A percentile compares a stretch with the other conserved stretches of the same genome.
phyloP scores from a whole-genome alignment of 208 protist genomes.

The Leptomonas pyrrhocoris region DNA sequence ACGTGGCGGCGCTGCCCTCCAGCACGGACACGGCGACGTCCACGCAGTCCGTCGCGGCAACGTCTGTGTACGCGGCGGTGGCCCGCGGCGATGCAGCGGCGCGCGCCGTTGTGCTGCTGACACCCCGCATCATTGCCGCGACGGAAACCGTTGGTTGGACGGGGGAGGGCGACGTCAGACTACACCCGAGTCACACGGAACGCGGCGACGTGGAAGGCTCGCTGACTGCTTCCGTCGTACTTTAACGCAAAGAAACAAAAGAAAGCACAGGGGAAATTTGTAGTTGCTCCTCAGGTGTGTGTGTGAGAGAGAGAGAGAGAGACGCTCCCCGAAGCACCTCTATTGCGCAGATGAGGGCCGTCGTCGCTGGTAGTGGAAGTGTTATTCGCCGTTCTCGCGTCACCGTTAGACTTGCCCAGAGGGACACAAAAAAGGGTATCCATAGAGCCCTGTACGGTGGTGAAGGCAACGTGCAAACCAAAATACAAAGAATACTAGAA shows the following conservation, averaged over 20 bases:
- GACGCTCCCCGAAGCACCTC: background rate
- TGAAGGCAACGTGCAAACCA: no score
- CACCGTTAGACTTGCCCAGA: no score
- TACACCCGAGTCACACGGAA: conserved; percentile 34
- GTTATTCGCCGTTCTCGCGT: no score
- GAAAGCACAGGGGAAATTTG: background rate
- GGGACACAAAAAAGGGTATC: no score
- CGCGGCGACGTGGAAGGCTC: conserved; percentile 55
- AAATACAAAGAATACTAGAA: no score
- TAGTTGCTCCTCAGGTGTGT: no score
- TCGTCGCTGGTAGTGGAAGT: no score
- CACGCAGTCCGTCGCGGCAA: background rate
- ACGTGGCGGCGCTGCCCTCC: conserved; percentile 21
- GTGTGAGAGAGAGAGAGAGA: background rate
- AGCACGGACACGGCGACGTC: background rate
- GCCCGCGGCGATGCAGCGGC: conserved; percentile 10
- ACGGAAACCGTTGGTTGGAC: conserved; percentile 70
- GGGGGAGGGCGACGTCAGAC: conserved; percentile 54
- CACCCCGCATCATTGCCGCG: conserved; percentile 51
- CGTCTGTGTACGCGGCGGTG: conserved; percentile 36
- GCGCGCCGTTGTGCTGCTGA: conserved; percentile 47
- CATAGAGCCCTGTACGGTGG: no score
- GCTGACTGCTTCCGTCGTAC: conserved; percentile 71
- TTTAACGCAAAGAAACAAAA: conserved; percentile 8
- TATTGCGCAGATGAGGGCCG: no score